Percentiles rank a stretch among this genome's conserved stretches.
These are phyloP conservation scores for Cercospora citrullina DNA, from an alignment of 2,329 filamentous ascomycete species.

Conservation along the genomic window DNA sequence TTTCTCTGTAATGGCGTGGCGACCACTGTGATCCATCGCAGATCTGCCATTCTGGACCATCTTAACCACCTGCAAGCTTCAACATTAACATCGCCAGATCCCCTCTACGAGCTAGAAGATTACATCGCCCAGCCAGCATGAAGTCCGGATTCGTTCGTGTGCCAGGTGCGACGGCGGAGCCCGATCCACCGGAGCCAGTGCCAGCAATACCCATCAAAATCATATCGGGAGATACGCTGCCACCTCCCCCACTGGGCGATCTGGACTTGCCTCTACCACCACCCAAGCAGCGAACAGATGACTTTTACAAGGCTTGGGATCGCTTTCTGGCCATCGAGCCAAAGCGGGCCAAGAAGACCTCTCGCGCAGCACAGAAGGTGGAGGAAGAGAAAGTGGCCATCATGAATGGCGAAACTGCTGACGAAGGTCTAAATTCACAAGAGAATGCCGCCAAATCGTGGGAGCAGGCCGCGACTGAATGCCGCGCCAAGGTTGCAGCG, in stretches of 20 bases:
- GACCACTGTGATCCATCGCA: not conserved
- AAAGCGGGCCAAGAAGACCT: conserved; percentile 32
- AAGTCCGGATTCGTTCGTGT: conserved; percentile 23
- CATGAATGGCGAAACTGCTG: conserved; percentile 19
- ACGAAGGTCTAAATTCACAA: conserved; percentile 28
- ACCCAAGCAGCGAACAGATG: conserved; percentile 24
- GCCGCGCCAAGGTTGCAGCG: conserved; percentile 60
- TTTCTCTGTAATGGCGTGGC: not conserved
- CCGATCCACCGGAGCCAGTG: conserved; percentile 28
- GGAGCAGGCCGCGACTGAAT: conserved; percentile 69
- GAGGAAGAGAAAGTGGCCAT: conserved; percentile 28
- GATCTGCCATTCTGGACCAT: not conserved
- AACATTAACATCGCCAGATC: not conserved
- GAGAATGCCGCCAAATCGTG: conserved; percentile 56
- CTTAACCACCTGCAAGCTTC: not conserved
- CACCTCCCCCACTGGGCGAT: conserved; percentile 16
- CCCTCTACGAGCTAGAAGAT: not conserved
- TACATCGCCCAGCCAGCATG: conserved; percentile 15
- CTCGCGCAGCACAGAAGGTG: conserved; percentile 23
- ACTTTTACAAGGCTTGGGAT: conserved; percentile 37
- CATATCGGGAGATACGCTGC: conserved; percentile 23
- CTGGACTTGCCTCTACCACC: conserved; percentile 10
- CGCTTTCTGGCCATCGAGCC: conserved; percentile 36
- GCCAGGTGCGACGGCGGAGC: conserved; percentile 18
- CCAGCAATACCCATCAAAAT: conserved; percentile 32